These are phyloP conservation scores for Crassisporium funariophilum DNA, from an alignment of 768 basidiomycete species.

Conservation along the genomic window DNA sequence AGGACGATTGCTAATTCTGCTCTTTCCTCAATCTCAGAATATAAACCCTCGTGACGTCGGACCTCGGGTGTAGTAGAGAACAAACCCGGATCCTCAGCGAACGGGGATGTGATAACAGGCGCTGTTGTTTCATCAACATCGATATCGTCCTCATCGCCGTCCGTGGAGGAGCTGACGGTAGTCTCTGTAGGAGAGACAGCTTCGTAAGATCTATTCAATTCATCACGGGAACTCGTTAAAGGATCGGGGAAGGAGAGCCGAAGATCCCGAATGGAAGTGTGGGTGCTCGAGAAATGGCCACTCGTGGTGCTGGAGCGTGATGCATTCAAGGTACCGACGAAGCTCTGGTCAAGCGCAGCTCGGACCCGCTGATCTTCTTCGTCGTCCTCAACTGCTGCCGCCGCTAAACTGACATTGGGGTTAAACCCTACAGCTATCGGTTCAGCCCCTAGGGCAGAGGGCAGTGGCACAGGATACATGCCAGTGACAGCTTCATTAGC, in stretches of 20 bases:
- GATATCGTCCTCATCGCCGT: slow-evolving; percentile 24
- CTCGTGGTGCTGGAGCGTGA: slow-evolving; percentile 68
- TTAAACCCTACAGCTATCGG: slow-evolving; percentile 29
- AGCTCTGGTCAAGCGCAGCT: slow-evolving; percentile 79
- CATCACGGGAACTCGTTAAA: slow-evolving; percentile 68
- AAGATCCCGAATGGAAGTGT: slow-evolving; percentile 70
- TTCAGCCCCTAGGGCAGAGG: slow-evolving; percentile 33
- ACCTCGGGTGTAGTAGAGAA: slow-evolving; percentile 38
- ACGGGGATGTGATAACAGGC: slow-evolving; percentile 14
- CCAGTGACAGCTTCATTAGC: slow-evolving; percentile 27
- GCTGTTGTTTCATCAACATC: slow-evolving; percentile 17
- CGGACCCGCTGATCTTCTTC: slow-evolving; percentile 70
- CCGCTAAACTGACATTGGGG: slow-evolving; percentile 31
- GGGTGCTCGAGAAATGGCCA: slow-evolving; percentile 49
- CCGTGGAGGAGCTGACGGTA: slow-evolving; percentile 25
- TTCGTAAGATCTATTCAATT: slow-evolving; percentile 61
- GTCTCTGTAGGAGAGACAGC: slow-evolving; percentile 44
- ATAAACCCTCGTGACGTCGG: slow-evolving; percentile 28
- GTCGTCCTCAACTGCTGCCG: slow-evolving; percentile 37
- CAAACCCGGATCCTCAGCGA: slow-evolving; percentile 37
- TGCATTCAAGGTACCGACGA: slow-evolving; percentile 75
- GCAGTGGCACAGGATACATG: slow-evolving; percentile 33
- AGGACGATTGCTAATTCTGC: slow-evolving; percentile 61
- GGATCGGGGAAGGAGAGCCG: slow-evolving; percentile 85
- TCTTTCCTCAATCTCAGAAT: slow-evolving; percentile 25